These are phyloP conservation scores for Pseudogymnoascus destructans DNA, from an alignment of 2,329 filamentous ascomycete species.

Conservation along the genomic window DNA sequence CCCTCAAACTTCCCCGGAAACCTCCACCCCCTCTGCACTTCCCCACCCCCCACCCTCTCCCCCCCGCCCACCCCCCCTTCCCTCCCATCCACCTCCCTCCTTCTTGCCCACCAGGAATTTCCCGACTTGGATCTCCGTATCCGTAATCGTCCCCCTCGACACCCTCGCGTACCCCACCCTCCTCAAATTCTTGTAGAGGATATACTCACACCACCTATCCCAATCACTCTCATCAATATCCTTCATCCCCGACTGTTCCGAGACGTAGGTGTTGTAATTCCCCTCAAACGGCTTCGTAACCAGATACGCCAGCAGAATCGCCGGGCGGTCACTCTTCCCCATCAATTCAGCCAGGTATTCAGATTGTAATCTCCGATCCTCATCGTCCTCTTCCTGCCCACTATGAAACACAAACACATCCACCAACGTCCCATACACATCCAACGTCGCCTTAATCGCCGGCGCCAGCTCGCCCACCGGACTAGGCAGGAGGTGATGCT, in stretches of 20 bases:
- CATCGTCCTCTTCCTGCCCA: conserved; percentile 89
- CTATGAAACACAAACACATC: conserved; percentile 99
- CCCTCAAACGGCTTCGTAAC: conserved; percentile 82
- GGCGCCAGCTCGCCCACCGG: conserved; percentile 91
- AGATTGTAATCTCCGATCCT: conserved; percentile 77
- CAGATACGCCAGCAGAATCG: conserved; percentile 80
- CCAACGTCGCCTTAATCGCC: conserved; percentile 90
- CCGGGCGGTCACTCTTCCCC: conserved; percentile 66
- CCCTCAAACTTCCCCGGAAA: conserved; percentile 81
- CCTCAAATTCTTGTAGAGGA: conserved; percentile 80
- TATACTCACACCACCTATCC: conserved; percentile 99
- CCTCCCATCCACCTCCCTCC: conserved; percentile 42
- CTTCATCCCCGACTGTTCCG: conserved; percentile 75
- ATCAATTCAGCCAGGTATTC: conserved; percentile 81
- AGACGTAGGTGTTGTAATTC: conserved; percentile 95
- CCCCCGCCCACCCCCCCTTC: conserved; percentile 37
- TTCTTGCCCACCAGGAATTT: conserved; percentile 73
- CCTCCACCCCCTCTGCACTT: conserved; percentile 62
- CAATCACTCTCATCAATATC: conserved; percentile 88
- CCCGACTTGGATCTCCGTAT: conserved; percentile 91
- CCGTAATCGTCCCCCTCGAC: conserved; percentile 81
- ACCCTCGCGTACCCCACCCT: conserved; percentile 83
- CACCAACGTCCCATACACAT: conserved; percentile 78
- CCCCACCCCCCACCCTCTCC: conserved; percentile 48
- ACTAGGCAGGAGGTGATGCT: conserved; percentile 85